Evolutionary conservation across 768 basidiomycete species (phyloP), one percentile per base, ranked within the genome.

Genomic region (Coprinopsis sp.): DNA sequence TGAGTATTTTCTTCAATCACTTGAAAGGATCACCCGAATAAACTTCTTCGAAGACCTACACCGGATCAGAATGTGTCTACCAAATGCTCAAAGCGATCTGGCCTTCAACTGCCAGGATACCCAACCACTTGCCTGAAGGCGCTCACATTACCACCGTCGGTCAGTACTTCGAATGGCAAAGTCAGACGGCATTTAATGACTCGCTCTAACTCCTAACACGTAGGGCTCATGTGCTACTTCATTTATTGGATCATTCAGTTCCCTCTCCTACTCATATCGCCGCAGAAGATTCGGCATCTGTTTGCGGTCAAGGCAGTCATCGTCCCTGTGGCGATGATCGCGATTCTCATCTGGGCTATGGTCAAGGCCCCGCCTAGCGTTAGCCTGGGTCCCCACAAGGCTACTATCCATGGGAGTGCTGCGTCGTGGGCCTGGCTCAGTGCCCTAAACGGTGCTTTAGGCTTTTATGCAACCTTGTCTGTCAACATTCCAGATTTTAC

Each of bases 401-500:
- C 82, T 0, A 66, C 64, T 6, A 54, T 83, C n/a, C 64, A 57
- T 14, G 87, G 81, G 2, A 70, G 73, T 50, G 63, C 67, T 22
- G 66, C 82, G 38, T 74, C 76, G n/a, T 90, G 87, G 84, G 85
- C 78, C 2, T 92, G 87, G 87, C 65, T 95, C 38, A 73, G 73
- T 43, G 79, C 82, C 0, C 57, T 95, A 49, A 93, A 91, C 58
- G 81, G 83, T 43, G 83, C 84, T 2, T 64, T 93, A 18, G 88
- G 87, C 0, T 76, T 79, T 51, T 92, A 84, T 62, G 67, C 82
- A 3, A 87, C 84, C 7, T 66, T 87, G 12, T 74, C 82, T 0
- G 82, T 87, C 52, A 91, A 91, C 56, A 89, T 91, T 48, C 84
- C 90, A 2, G 91, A 94, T 64, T 91, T 94, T 58, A 90, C 90